Percentiles rank a stretch among this genome's conserved stretches.
phyloP scores from a whole-genome alignment of 1,284 basidiomycete species.

The Abortiporus biennis region DNA sequence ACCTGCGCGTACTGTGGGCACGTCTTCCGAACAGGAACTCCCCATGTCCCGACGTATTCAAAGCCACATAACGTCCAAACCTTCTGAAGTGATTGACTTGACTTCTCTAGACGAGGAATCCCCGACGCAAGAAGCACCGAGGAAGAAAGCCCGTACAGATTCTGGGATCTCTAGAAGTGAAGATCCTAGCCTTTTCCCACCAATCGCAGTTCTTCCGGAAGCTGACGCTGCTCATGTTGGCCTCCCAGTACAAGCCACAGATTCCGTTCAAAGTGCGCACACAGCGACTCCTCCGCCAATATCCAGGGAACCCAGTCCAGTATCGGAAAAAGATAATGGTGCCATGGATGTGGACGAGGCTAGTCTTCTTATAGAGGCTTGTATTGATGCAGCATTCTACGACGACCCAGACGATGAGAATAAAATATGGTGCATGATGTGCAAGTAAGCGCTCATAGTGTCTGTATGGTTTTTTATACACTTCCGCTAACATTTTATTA shows the following conservation, averaged over 20 bases:
- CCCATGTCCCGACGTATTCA: too few species aligned
- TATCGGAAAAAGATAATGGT: not conserved
- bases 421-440: conserved; percentile 1
- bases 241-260: not conserved
- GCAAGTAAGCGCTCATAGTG: not conserved
- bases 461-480: not conserved
- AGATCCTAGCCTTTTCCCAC: not conserved
- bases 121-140: not conserved
- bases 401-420: not conserved
- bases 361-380: not conserved
- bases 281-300: not conserved
- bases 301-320: not conserved
- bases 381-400: not conserved
- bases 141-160: not conserved
- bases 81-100: not conserved
- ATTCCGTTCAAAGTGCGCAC: not conserved
- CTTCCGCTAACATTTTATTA: not conserved
- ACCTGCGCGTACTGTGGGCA: too few species aligned
- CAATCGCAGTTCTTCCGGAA: not conserved
- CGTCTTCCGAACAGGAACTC: too few species aligned
- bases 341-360: not conserved
- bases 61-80: not conserved
- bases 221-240: not conserved
- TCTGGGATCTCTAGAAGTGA: not conserved
- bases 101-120: not conserved